Conservation (phyloP, 1,284 basidiomycete species). For the Ustilago lituana region DNA sequence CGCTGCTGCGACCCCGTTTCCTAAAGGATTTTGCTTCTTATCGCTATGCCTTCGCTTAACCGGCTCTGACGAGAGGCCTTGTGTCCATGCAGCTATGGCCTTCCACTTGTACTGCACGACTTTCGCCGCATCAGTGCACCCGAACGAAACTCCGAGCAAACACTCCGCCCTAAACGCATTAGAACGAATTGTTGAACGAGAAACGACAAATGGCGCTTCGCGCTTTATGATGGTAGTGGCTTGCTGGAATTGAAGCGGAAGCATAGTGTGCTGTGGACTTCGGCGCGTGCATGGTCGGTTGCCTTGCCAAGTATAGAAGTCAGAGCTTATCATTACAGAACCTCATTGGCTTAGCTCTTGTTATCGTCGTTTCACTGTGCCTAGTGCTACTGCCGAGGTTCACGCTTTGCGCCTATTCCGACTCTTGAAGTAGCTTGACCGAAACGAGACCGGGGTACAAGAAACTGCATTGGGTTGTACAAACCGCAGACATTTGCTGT, state of each 20-base stretch:
- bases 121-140: constrained; percentile 7
- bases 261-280: background rate
- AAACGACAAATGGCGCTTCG: background rate
- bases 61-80: background rate
- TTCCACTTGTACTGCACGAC: background rate
- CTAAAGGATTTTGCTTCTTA: background rate
- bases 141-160: too few relatives aligned
- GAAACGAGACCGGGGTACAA: too few relatives aligned
- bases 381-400: too few relatives aligned
- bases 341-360: background rate
- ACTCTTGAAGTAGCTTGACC: too few relatives aligned
- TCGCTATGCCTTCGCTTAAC: constrained; percentile 2
- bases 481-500: too few relatives aligned
- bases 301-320: too few relatives aligned
- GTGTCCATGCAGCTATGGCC: constrained; percentile 13
- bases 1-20: background rate
- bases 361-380: background rate
- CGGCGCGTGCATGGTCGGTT: background rate
- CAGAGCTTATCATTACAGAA: background rate
- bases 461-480: too few relatives aligned
- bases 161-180: too few relatives aligned
- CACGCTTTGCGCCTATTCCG: too few relatives aligned
- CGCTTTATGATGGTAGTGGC: background rate
- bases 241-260: too few relatives aligned
- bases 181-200: too few relatives aligned